Percentiles rank a stretch among this genome's conserved stretches.
These are phyloP conservation scores for Tylopilus felleus DNA, from an alignment of 768 basidiomycete genomes.

Conservation along the genomic window DNA sequence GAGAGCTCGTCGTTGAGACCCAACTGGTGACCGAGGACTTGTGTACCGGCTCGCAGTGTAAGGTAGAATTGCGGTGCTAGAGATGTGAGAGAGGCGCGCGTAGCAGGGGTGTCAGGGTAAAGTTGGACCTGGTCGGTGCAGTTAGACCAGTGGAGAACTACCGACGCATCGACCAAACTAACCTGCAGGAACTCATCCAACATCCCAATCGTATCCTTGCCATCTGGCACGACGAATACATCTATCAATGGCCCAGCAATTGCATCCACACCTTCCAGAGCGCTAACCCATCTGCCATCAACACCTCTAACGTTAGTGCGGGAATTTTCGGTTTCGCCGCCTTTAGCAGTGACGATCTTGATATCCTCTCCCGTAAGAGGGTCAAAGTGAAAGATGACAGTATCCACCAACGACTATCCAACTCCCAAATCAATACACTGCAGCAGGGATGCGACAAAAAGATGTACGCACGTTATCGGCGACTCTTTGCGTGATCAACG, in stretches of 20 bases:
- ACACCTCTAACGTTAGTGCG: not conserved
- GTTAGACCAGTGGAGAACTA: not conserved
- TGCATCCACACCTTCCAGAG: slow-evolving; percentile 58
- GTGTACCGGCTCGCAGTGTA: slow-evolving; percentile 49
- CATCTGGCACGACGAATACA: slow-evolving; percentile 48
- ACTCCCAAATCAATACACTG: slow-evolving; percentile 5
- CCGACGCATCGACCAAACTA: slow-evolving; percentile 7
- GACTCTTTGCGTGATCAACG: slow-evolving; percentile 57
- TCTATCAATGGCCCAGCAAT: slow-evolving; percentile 60
- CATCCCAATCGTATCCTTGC: slow-evolving; percentile 53
- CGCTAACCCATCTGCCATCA: slow-evolving; percentile 25
- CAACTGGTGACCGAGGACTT: slow-evolving; percentile 58
- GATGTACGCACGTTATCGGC: slow-evolving; percentile 55
- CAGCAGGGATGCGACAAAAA: not conserved
- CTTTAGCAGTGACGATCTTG: slow-evolving; percentile 23
- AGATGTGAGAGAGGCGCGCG: slow-evolving; percentile 41
- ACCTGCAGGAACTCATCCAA: slow-evolving; percentile 80
- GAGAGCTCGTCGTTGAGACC: slow-evolving; percentile 40
- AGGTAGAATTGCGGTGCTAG: slow-evolving; percentile 50
- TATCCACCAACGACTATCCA: slow-evolving; percentile 57
- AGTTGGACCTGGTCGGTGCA: slow-evolving; percentile 47
- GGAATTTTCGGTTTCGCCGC: not conserved
- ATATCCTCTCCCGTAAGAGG: slow-evolving; percentile 74
- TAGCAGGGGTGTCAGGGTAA: slow-evolving; percentile 58
- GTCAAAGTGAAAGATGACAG: slow-evolving; percentile 73